Evolutionary conservation across 768 basidiomycete species (phyloP), one percentile per base, ranked within the genome.

Genomic region (Cystoderma amianthinum): DNA sequence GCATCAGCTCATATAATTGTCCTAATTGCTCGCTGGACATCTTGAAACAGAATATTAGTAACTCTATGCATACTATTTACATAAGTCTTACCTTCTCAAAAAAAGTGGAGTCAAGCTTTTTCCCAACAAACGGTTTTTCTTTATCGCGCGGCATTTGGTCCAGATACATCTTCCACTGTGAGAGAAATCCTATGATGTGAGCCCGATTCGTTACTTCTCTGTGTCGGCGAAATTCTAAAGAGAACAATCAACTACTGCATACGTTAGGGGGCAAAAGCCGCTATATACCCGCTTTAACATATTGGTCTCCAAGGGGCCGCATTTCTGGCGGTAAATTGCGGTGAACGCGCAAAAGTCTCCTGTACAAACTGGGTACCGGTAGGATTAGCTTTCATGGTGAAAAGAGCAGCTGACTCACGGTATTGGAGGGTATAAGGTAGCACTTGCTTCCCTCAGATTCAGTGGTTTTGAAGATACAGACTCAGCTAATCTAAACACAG

Each of bases 1-100:
- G 82, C 90, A 95, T 92, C 46, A 99, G 72, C 56, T 97, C 93
- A 56, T 96, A 91, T 32, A 99, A 62, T 60, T 98, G 95, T 1
- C 88, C 88, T 3, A 97, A 68, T 57, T 99, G 95, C 56, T 95
- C 91, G 22, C 69, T 61, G 15, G 91, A 93, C 80, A 94, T 85
- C 90, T 93, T 43, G 18, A 5, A 19, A 38, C 38, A 41, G 12
- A 19, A 41, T 46, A 32, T 42, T 17, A 18, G 18, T 23, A 32
- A 19, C 11, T 30, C 11, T 34, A 16, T 22, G 15, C 41, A 10
- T 43, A 23, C 17, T 23, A n/a, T n/a, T n/a, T n/a, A n/a, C 32
- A 32, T n/a, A 15, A 24, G 40, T 32, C 59, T 32, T 47, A 85
- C 89, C 77, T 87, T 88, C 57, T 91, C 88, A 48, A 88, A 77